Evolutionary conservation across 768 basidiomycete genomes (phyloP), one percentile per base, ranked within the genome.

Genomic region (Lentinula lateritia): DNA sequence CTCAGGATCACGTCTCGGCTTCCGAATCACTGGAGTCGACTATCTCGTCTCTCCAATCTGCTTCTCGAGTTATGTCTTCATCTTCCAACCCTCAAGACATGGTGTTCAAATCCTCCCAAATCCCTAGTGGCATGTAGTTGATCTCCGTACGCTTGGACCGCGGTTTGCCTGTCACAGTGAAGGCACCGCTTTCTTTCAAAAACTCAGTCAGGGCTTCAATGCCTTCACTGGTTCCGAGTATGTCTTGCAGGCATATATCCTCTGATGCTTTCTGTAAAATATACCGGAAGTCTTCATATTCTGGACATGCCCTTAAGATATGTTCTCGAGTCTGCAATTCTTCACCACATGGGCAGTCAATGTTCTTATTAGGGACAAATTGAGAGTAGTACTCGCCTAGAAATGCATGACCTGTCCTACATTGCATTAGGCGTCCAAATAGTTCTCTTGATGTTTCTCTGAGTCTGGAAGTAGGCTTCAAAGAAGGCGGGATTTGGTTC

Each of bases 321-420:
- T 72, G 72, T 52, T 67, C 61, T 7, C 66, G 46, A 4, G 70
- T 70, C 58, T 72, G 66, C 2, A 62, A 12, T 3, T n/a, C 1
- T 60, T 68, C 60, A 0, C 68, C 66, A 53, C 71, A 73, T 7
- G 64, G 67, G 65, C 73, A 74, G 59, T 52, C 56, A 43, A 62
- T 56, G 50, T 43, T 41, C 57, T 71, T 65, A 10, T 45, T 23
- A 0, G 64, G 68, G 34, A 67, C 64, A 52, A 71, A 70, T 23
- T 53, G 12, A 2, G 32, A 54, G 50, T 68, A 67, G 61, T 72
- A 75, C 63, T 71, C 67, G 36, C 74, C 71, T 5, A 64, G 67
- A 60, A 66, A 69, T 13, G 46, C 64, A 50, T 73, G 73, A 5
- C 71, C 69, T 12, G 66, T 72, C 4, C 67, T 62, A 63, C 67